Base-by-base conservation (phyloP, 2,329 filamentous ascomycete genomes). In the Sporothrix inflata region DNA sequence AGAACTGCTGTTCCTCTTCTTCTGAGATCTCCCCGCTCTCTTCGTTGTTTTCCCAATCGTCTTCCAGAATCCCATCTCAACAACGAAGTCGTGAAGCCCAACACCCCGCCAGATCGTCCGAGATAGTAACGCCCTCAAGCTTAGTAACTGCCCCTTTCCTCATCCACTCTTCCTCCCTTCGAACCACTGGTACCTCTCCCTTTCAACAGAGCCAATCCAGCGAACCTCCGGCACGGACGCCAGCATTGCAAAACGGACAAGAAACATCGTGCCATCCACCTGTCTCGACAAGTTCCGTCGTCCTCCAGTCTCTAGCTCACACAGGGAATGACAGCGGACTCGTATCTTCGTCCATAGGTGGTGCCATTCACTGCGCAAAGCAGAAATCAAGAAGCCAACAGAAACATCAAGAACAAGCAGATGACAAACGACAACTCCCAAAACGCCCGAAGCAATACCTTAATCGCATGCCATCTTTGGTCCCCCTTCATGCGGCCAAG, bases 291-390 rank as follows among this genome's bases (percentile, higher is more conserved):
- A n/a, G 69, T 74, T 73, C 76, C 77, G 21, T 40, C 75, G 74
- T 69, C 49, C 73, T 73, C 55, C 27, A 51, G 12, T 27, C 19
- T 34, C 53, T 34, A 38, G 11, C 34, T 21, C 51, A 47, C 21
- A 76, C 27, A 49, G 21, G 8, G 24, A 73, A 24, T 51, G 78
- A 85, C 84, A 84, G 84, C 89, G 92, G 92, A 94, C 92, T 96
- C 93, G 84, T 95, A 93, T 96, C 93, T 89, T 96, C 91, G 86
- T 93, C 92, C 91, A 87, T 85, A 78, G 55, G 74, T 72, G 73
- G 73, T 74, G 72, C 65, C 74, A 65, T 30, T 24, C 19, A 30
- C 51, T 40, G 51, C 24, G 19, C 30, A 63, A n/a, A 27, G 34
- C 30, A 60, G 72, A 71, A 75, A 79, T 79, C 79, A 77, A 77